phyloP scores from a whole-genome alignment of 371 early-diverging fungal species.

The Synchytrium microbalum region DNA sequence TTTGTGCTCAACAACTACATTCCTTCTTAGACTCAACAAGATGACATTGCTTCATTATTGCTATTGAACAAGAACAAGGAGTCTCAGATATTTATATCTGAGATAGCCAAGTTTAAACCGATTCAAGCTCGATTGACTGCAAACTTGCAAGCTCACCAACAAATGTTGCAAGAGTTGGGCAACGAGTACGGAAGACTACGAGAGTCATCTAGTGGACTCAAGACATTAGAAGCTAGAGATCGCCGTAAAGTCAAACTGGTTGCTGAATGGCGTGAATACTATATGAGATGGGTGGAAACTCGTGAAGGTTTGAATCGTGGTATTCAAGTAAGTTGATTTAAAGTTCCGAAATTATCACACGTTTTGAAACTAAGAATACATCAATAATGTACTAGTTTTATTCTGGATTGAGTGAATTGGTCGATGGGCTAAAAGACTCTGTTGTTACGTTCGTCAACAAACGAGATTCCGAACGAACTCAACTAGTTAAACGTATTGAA shows the following conservation, averaged over 20 bases:
- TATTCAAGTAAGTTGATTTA: constrained; percentile 28
- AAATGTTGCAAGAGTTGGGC: constrained; percentile 65
- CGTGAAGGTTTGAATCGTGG: constrained; percentile 66
- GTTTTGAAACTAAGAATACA: not conserved
- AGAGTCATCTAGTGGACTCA: constrained; percentile 62
- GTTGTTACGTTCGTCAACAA: constrained; percentile 58
- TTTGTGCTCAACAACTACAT: not conserved
- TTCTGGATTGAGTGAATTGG: constrained; percentile 54
- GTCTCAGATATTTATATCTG: constrained; percentile 76
- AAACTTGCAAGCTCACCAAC: constrained; percentile 67
- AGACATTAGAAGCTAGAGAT: constrained; percentile 60
- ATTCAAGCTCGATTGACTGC: constrained; percentile 65
- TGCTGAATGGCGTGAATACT: constrained; percentile 44
- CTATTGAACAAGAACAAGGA: constrained; percentile 79
- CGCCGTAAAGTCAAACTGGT: constrained; percentile 45
- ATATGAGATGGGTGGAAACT: constrained; percentile 51
- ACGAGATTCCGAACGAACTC: constrained; percentile 59
- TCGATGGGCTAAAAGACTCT: constrained; percentile 51
- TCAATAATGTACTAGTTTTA: constrained; percentile 62
- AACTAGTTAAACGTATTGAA: constrained; percentile 51
- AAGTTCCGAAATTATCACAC: not conserved
- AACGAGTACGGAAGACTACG: constrained; percentile 64
- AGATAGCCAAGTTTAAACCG: constrained; percentile 82
- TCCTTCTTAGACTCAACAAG: constrained; percentile 55
- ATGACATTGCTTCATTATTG: constrained; percentile 81